phyloP scores from a whole-genome alignment of 306 rosid genomes.

The Vigna reflexopilosa region DNA sequence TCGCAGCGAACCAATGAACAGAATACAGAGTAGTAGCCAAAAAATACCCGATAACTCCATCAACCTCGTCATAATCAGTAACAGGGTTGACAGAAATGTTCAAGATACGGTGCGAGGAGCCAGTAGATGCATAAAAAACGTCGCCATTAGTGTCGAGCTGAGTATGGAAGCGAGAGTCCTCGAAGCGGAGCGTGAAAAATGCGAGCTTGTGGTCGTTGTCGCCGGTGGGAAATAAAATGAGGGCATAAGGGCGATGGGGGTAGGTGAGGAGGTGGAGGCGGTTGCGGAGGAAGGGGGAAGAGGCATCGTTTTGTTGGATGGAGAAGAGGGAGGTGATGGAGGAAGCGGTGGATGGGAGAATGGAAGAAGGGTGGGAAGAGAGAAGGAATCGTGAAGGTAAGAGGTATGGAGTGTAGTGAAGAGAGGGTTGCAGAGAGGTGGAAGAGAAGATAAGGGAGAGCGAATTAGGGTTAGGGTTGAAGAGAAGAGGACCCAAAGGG shows the following conservation, averaged over 20 bases:
- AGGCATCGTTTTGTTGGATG: slow-evolving; percentile 12
- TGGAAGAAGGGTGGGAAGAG: slow-evolving; percentile 48
- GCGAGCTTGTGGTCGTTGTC: slow-evolving; percentile 58
- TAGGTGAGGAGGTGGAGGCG: slow-evolving; percentile 55
- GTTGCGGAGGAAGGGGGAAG: slow-evolving; percentile 49
- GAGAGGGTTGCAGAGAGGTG: slow-evolving; percentile 50
- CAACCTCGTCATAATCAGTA: background rate
- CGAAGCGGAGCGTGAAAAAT: slow-evolving; percentile 44
- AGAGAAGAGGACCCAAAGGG: slow-evolving; percentile 65
- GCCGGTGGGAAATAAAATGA: slow-evolving; percentile 71
- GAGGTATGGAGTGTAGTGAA: slow-evolving; percentile 51
- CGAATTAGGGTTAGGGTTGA: slow-evolving; percentile 60
- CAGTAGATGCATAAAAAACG: slow-evolving; percentile 41
- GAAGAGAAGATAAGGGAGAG: slow-evolving; percentile 52
- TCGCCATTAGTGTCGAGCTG: slow-evolving; percentile 27
- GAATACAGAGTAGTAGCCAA: slow-evolving; percentile 57
- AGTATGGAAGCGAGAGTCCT: slow-evolving; percentile 33
- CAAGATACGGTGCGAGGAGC: slow-evolving; percentile 44
- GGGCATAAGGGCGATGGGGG: slow-evolving; percentile 32
- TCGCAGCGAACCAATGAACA: slow-evolving; percentile 64
- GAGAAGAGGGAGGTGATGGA: slow-evolving; percentile 45
- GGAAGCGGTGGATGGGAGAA: slow-evolving; percentile 67
- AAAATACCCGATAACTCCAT: slow-evolving; percentile 59
- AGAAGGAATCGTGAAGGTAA: slow-evolving; percentile 51
- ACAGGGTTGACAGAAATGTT: slow-evolving; percentile 54